These are phyloP conservation scores for Ottelia alismoides DNA, from an alignment of 106 monocot genomes.

Conservation along the genomic window DNA sequence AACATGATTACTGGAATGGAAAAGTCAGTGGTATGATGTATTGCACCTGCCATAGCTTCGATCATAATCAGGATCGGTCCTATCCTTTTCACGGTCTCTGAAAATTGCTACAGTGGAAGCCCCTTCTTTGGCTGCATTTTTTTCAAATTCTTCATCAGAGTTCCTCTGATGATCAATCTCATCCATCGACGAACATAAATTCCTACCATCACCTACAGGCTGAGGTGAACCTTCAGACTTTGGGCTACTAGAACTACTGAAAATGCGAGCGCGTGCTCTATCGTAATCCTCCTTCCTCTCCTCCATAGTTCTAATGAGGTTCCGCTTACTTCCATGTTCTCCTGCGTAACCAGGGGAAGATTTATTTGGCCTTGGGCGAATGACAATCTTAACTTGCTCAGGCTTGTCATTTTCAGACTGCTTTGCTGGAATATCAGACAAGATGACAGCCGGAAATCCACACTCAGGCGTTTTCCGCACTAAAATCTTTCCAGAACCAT, in stretches of 20 bases:
- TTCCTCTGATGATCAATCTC: constrained; percentile 15
- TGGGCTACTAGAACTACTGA: constrained; percentile 23
- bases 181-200: constrained; percentile 9
- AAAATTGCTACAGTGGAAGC: constrained; percentile 68
- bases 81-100: constrained; percentile 81
- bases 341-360: constrained; percentile 15
- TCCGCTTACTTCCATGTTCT: constrained; percentile 14
- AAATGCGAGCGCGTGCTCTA: constrained; percentile 74
- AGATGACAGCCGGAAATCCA: constrained; percentile 36
- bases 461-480: constrained; percentile 66
- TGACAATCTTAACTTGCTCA: constrained; percentile 54
- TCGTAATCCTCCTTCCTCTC: constrained; percentile 84
- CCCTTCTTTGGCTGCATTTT: constrained; percentile 18
- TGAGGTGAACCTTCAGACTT: constrained; percentile 10
- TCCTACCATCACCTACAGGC: constrained; percentile 19
- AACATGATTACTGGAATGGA: too few relatives aligned
- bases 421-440: constrained; percentile 63
- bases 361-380: constrained; percentile 57
- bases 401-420: constrained; percentile 23
- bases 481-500: constrained; percentile 28
- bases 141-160: constrained; percentile 28
- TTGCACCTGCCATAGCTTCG: constrained; percentile 71
- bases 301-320: constrained; percentile 54
- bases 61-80: constrained; percentile 85
- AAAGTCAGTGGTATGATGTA: too few relatives aligned